Evolutionary conservation across 345 rosid species (phyloP).

Genomic region (Cardamine chenopodiifolia): DNA sequence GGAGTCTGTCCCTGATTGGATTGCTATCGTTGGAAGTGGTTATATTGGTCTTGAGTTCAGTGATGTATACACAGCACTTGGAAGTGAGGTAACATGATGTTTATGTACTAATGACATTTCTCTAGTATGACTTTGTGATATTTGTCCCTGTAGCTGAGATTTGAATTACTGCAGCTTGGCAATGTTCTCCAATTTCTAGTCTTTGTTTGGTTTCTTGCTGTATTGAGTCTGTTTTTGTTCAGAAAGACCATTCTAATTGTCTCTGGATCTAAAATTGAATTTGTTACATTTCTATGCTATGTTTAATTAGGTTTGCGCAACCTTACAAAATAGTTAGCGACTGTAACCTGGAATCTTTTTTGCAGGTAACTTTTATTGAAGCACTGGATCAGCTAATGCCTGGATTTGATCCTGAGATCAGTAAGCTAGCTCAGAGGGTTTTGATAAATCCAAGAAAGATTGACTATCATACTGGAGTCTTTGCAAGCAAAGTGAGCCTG

Average conservation of each 20-base stretch:
- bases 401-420: conserved; percentile 99
- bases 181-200: neutral
- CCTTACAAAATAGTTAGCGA: conserved; percentile 10
- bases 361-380: conserved; percentile 95
- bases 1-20: conserved; percentile 97
- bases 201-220: neutral
- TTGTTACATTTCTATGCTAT: neutral
- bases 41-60: conserved; percentile 99
- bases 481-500: conserved; percentile 82
- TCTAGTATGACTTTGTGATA: neutral
- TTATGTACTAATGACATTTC: neutral
- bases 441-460: conserved; percentile 92
- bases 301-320: neutral
- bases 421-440: conserved; percentile 95
- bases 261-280: conserved; percentile 12
- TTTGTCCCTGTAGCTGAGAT: neutral
- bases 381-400: conserved; percentile 99
- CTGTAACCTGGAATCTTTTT: conserved; percentile 15
- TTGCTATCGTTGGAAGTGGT: conserved; percentile 98
- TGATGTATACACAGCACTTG: conserved; percentile 99
- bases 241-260: no score
- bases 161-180: neutral
- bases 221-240: neutral
- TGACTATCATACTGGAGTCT: conserved; percentile 92
- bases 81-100: conserved; percentile 78